Evolutionary conservation across 2,329 filamentous ascomycete genomes (phyloP).

Genomic region (Didymella glomerata): DNA sequence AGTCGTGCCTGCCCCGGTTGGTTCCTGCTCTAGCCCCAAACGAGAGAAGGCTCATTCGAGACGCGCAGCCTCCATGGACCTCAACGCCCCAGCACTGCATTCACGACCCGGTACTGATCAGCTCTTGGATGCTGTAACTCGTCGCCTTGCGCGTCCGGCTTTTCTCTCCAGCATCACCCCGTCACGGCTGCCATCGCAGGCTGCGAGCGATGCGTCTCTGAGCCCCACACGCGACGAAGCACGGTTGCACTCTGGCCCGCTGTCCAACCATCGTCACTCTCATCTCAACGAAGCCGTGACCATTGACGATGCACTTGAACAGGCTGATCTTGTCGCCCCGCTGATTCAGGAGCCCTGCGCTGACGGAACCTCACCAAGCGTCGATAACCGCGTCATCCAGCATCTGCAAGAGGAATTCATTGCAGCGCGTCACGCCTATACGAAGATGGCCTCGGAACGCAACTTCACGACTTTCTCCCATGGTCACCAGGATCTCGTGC

Average conservation of each 20-base stretch:
- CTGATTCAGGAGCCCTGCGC: constrained; percentile 48
- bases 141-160: constrained; percentile 42
- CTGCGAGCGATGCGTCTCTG: constrained; percentile 50
- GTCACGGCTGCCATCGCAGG: constrained; percentile 49
- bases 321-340: constrained; percentile 44
- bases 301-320: constrained; percentile 42
- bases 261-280: constrained; percentile 39
- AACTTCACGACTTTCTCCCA: constrained; percentile 70
- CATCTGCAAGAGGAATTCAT: constrained; percentile 43
- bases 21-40: constrained; percentile 40
- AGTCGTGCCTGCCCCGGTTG: constrained; percentile 24
- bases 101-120: constrained; percentile 43
- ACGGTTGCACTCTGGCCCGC: constrained; percentile 39
- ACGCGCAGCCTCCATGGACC: constrained; percentile 42
- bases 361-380: constrained; percentile 38
- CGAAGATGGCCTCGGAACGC: constrained; percentile 48
- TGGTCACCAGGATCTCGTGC: constrained; percentile 80
- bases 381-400: constrained; percentile 38
- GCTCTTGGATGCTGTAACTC: constrained; percentile 46
- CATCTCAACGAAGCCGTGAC: constrained; percentile 44
- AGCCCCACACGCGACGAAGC: constrained; percentile 46
- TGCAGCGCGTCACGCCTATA: constrained; percentile 40
- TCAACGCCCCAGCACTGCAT: constrained; percentile 34
- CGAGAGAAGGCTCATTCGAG: constrained; percentile 39
- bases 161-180: constrained; percentile 50